Evolutionary conservation across 495 filamentous ascomycete species (phyloP).

Genomic region (Daldinia loculata): DNA sequence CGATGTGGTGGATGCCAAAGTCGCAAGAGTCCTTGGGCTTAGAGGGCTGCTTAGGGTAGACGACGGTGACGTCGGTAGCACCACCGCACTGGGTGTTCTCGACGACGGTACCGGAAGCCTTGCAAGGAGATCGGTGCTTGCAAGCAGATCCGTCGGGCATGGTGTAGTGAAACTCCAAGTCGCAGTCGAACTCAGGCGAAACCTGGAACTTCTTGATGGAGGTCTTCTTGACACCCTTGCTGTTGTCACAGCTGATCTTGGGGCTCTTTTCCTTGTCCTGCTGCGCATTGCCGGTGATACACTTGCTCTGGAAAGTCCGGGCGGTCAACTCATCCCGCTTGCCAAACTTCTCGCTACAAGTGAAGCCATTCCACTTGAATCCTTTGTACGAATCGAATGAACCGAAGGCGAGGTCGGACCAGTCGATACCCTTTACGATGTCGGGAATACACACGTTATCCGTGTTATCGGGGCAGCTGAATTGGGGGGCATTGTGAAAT

Average conservation of each 20-base stretch:
- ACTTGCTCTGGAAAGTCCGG: slow-evolving; percentile 64
- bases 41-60: slow-evolving; percentile 68
- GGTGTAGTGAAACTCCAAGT: slow-evolving; percentile 82
- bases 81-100: slow-evolving; percentile 91
- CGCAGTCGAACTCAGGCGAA: slow-evolving; percentile 73
- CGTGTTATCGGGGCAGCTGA: slow-evolving; percentile 74
- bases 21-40: slow-evolving; percentile 65
- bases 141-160: slow-evolving; percentile 83
- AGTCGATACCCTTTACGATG: slow-evolving; percentile 76
- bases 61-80: slow-evolving; percentile 78
- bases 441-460: slow-evolving; percentile 77
- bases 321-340: slow-evolving; percentile 58
- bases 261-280: slow-evolving; percentile 60
- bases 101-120: slow-evolving; percentile 69
- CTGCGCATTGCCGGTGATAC: slow-evolving; percentile 67
- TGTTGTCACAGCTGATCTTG: slow-evolving; percentile 64
- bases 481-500: slow-evolving; percentile 69
- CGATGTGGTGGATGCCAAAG: slow-evolving; percentile 78
- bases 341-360: slow-evolving; percentile 65
- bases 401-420: slow-evolving; percentile 68
- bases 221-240: slow-evolving; percentile 65
- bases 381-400: slow-evolving; percentile 72
- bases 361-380: slow-evolving; percentile 77
- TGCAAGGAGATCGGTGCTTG: slow-evolving; percentile 74
- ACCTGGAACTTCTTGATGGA: slow-evolving; percentile 79